Percentiles rank a stretch among this genome's conserved stretches.
phyloP scores from a whole-genome alignment of 164 flowering plant species.

The Stephania japonica region DNA sequence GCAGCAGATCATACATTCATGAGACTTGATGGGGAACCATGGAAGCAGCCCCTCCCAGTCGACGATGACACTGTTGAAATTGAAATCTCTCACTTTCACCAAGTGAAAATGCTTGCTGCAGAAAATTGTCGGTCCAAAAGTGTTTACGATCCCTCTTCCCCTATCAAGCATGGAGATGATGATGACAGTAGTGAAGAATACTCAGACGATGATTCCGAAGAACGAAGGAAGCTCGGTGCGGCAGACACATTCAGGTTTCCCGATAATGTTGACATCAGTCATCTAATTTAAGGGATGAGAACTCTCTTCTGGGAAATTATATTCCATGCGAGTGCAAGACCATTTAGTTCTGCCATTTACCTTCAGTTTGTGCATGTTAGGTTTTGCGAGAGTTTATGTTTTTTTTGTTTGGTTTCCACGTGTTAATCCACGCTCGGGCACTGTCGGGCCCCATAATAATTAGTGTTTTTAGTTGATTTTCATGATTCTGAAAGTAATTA shows the following conservation, averaged over 20 bases:
- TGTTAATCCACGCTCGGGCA: too few species aligned
- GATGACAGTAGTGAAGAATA: conserved; percentile 36
- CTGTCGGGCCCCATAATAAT: neutral
- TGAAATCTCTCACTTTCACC: conserved; percentile 74
- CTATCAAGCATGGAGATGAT: conserved; percentile 18
- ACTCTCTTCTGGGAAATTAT: neutral
- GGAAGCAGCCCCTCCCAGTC: conserved; percentile 91
- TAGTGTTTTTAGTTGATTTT: neutral
- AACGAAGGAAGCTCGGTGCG: conserved; percentile 82
- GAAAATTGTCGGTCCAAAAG: conserved; percentile 49
- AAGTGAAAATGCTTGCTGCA: conserved; percentile 83
- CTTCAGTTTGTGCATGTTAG: neutral
- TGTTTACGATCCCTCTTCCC: conserved; percentile 44
- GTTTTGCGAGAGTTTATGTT: neutral
- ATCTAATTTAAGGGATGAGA: conserved; percentile 38
- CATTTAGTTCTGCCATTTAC: neutral
- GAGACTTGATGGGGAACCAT: conserved; percentile 97
- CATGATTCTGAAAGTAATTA: neutral
- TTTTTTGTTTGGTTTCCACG: too few species aligned
- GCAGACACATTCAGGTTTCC: conserved; percentile 83
- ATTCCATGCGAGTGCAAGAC: neutral
- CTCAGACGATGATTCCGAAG: conserved; percentile 32
- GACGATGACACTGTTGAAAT: conserved; percentile 72
- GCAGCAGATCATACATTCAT: conserved; percentile 68
- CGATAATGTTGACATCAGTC: conserved; percentile 60